Evolutionary conservation across 2,329 filamentous ascomycete genomes (phyloP).

Genomic region (Penicillium vulpinum): DNA sequence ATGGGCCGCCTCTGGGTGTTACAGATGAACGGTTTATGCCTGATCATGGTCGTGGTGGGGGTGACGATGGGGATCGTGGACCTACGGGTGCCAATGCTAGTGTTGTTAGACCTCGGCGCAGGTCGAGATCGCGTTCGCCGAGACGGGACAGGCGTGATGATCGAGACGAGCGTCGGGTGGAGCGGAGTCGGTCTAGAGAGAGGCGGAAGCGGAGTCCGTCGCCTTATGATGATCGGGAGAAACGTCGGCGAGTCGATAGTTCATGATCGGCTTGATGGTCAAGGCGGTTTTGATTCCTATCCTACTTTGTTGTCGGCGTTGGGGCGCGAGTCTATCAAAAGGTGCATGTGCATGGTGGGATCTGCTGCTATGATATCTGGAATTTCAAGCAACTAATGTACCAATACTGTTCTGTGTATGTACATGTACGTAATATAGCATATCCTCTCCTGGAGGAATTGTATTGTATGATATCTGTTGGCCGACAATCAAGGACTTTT

Average conservation of each 20-base stretch:
- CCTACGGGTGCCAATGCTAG: slow-evolving; percentile 51
- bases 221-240: slow-evolving; percentile 45
- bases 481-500: slow-evolving; percentile 9
- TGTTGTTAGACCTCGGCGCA: slow-evolving; percentile 40
- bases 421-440: slow-evolving; percentile 8
- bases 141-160: slow-evolving; percentile 45
- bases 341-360: slow-evolving; percentile 16
- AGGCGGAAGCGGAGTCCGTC: slow-evolving; percentile 48
- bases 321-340: slow-evolving; percentile 12
- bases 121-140: slow-evolving; percentile 51
- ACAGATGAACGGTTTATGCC: slow-evolving; percentile 51
- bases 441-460: slow-evolving; percentile 22
- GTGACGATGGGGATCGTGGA: slow-evolving; percentile 31
- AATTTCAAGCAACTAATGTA: slow-evolving; percentile 18
- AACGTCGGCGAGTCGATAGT: slow-evolving; percentile 40
- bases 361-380: slow-evolving; percentile 12
- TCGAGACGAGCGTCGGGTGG: slow-evolving; percentile 33
- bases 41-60: slow-evolving; percentile 41
- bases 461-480: slow-evolving; percentile 11
- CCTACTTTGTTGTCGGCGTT: slow-evolving; percentile 22
- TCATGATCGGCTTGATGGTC: slow-evolving; percentile 15
- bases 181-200: slow-evolving; percentile 47
- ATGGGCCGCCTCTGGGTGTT: slow-evolving; percentile 40
- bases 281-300: slow-evolving; percentile 6
- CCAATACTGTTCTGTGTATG: not conserved